Conservation (phyloP, 148 eudicot species). For the Fagopyrum esculentum region DNA sequence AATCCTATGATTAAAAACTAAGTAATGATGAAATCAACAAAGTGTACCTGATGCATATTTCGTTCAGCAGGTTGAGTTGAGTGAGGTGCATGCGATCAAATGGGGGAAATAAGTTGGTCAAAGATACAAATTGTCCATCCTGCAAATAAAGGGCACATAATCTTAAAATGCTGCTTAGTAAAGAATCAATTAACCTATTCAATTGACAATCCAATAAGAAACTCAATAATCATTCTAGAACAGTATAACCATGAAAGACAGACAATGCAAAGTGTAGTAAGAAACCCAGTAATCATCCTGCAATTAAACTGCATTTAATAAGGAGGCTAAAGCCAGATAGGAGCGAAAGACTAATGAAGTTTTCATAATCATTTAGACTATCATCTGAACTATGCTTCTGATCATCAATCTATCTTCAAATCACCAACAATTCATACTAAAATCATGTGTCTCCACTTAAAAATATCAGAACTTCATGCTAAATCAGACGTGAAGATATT, state of each 20-base stretch:
- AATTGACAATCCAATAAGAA: neutral
- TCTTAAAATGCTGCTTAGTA: neutral
- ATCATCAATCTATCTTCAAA: constrained; percentile 14
- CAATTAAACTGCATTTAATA: no score
- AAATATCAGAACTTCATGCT: neutral
- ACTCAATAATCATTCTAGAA: neutral
- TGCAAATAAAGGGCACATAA: neutral
- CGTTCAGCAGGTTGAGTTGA: constrained; percentile 10
- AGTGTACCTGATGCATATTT: constrained; percentile 10
- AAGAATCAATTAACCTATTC: no score
- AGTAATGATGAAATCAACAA: neutral
- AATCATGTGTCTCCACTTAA: neutral
- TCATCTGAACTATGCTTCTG: constrained; percentile 39
- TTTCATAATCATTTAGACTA: constrained; percentile 26
- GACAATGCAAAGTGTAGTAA: neutral
- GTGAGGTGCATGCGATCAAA: constrained; percentile 12
- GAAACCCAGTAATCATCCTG: no score
- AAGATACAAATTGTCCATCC: constrained; percentile 9
- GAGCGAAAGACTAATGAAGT: constrained; percentile 62
- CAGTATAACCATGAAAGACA: neutral
- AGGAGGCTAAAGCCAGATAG: constrained; percentile 46
- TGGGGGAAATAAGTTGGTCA: constrained; percentile 8
- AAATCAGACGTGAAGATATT: neutral
- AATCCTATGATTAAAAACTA: no score
- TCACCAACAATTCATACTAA: neutral